phyloP scores from a whole-genome alignment of 2,329 filamentous ascomycete genomes.

The Colletotrichum godetiae region DNA sequence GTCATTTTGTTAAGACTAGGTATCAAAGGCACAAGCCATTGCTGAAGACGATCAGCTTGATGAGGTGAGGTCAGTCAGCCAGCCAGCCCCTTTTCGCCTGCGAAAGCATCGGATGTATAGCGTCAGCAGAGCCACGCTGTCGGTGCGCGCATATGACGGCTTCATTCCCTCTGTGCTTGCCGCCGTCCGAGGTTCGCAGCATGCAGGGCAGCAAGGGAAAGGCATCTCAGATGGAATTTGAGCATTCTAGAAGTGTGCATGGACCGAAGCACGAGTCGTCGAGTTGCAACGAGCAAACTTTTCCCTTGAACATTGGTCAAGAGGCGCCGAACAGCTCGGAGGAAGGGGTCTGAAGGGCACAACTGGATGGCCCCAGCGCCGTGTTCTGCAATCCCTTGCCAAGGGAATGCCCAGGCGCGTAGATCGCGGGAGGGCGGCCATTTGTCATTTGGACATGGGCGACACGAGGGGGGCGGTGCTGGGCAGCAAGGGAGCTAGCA shows the following conservation, averaged over 20 bases:
- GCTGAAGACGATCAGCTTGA: not conserved
- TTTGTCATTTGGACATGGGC: not conserved
- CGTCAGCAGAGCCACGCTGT: not conserved
- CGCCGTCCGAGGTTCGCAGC: not conserved
- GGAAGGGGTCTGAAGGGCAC: not conserved
- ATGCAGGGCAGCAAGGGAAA: too few relatives aligned
- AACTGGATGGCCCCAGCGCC: conserved; percentile 3
- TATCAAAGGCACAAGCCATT: not conserved
- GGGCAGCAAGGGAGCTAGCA: conserved; percentile 27
- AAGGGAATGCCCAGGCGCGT: conserved; percentile 34
- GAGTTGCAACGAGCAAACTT: not conserved
- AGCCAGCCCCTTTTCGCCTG: not conserved
- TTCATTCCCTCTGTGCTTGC: not conserved
- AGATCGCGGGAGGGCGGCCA: conserved; percentile 18
- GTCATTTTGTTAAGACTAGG: not conserved
- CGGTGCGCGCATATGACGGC: not conserved
- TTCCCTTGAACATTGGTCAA: not conserved
- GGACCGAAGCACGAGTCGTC: not conserved
- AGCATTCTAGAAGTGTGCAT: not conserved
- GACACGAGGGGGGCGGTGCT: not conserved
- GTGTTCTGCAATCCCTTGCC: conserved; percentile 1
- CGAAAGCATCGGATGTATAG: not conserved
- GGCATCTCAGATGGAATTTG: not conserved
- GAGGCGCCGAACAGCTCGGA: too few relatives aligned
- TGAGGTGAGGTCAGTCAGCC: not conserved